These are phyloP conservation scores for Taphrina confusa DNA, from an alignment of 1,139 yeast genomes.

Conservation along the genomic window DNA sequence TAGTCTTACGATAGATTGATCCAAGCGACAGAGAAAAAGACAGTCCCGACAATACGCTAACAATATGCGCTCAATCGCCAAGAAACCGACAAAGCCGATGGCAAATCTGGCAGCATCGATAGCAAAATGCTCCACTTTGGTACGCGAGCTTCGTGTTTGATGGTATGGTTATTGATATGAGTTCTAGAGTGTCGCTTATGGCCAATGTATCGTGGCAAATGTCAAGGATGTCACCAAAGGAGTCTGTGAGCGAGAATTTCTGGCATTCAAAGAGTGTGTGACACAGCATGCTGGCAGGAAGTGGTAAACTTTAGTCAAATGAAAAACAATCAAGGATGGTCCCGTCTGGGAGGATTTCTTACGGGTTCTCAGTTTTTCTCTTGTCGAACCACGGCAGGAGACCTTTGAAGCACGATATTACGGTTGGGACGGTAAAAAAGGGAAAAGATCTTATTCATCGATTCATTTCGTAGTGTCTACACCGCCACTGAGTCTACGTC, in stretches of 20 bases:
- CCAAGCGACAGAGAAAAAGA: no score
- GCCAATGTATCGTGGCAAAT: constrained; percentile 27
- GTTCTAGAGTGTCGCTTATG: constrained; percentile 25
- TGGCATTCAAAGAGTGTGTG: constrained; percentile 35
- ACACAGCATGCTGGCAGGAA: constrained; percentile 26
- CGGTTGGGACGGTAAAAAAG: no score
- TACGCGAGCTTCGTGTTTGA: no score
- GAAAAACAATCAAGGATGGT: no score
- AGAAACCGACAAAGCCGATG: constrained; percentile 34
- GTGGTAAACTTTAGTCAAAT: constrained; percentile 11
- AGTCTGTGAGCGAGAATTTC: constrained; percentile 29
- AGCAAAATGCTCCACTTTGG: constrained; percentile 20
- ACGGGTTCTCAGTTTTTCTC: no score
- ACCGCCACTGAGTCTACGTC: no score
- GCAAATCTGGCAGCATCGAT: constrained; percentile 23
- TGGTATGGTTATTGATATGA: not conserved
- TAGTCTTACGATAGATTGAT: no score
- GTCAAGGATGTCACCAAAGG: constrained; percentile 21
- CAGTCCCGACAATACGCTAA: not conserved
- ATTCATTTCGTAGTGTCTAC: no score
- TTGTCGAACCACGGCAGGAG: no score
- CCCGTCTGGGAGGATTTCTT: no score
- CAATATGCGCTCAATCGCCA: constrained; percentile 19
- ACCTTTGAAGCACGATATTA: no score
- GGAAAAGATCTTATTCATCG: no score